Conservation (phyloP, 2,329 filamentous ascomycete species). For the Microsporum audouinii region DNA sequence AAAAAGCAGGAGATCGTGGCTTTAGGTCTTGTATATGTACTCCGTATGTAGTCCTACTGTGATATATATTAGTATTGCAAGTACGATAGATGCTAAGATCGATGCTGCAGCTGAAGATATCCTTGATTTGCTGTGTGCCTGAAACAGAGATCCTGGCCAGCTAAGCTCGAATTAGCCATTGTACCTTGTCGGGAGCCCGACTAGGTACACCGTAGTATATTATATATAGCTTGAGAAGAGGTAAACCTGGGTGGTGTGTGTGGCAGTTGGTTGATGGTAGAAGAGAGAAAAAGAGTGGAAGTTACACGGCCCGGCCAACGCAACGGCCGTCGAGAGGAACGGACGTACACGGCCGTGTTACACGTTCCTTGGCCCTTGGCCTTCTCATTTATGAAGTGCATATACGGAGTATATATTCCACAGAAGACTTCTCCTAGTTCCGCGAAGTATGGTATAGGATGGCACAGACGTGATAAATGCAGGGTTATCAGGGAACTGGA, state of each 20-base stretch:
- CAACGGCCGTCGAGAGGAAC: background rate
- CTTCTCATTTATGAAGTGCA: background rate
- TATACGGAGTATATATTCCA: background rate
- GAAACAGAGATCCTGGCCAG: background rate
- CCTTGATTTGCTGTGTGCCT: slow-evolving; percentile 2
- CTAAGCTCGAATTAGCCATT: background rate
- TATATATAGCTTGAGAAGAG: no score
- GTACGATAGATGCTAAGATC: background rate
- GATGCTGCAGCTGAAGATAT: background rate
- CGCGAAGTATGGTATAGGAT: background rate
- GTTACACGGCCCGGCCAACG: slow-evolving; percentile 1
- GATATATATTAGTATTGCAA: no score
- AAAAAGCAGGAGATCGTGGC: background rate
- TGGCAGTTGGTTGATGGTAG: background rate
- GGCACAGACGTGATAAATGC: background rate
- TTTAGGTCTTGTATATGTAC: no score
- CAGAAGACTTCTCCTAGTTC: no score
- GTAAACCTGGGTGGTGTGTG: background rate
- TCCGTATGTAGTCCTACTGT: background rate
- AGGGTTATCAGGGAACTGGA: background rate
- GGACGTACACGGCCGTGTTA: background rate
- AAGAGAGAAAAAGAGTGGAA: background rate
- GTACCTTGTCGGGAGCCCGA: background rate
- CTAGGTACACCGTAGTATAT: no score
- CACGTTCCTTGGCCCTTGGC: background rate